Evolutionary conservation across 805 yeast genomes (phyloP).

Genomic region (Pichia exigua): DNA sequence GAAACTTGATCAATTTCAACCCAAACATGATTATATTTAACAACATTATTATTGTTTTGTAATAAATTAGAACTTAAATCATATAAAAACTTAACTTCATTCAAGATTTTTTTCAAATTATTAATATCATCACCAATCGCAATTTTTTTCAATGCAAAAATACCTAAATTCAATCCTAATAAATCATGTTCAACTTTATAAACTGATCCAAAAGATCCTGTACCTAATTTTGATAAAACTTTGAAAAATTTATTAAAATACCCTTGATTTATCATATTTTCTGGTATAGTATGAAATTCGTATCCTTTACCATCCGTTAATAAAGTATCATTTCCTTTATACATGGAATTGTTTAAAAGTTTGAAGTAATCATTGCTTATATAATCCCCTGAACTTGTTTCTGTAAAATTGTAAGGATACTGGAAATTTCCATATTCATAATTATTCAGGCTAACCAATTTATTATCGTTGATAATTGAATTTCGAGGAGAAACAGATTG

Average conservation of each 20-base stretch:
- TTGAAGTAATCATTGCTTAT: slow-evolving; percentile 24
- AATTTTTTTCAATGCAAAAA: slow-evolving; percentile 78
- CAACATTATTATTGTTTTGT: slow-evolving; percentile 36
- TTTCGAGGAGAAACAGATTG: background rate
- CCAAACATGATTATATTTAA: slow-evolving; percentile 90
- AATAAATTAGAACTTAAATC: slow-evolving; percentile 31
- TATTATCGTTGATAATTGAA: background rate
- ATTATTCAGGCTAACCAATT: background rate
- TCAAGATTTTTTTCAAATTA: slow-evolving; percentile 62
- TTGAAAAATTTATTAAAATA: slow-evolving; percentile 69
- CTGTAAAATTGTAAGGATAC: slow-evolving; percentile 1
- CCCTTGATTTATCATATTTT: slow-evolving; percentile 67
- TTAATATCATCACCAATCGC: slow-evolving; percentile 70
- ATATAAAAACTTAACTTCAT: slow-evolving; percentile 70
- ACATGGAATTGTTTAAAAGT: slow-evolving; percentile 14
- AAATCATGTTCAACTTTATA: slow-evolving; percentile 77
- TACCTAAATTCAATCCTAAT: slow-evolving; percentile 62
- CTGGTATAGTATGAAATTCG: slow-evolving; percentile 13
- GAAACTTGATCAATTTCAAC: slow-evolving; percentile 54
- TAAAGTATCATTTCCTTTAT: background rate
- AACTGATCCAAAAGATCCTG: slow-evolving; percentile 82
- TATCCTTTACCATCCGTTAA: slow-evolving; percentile 3
- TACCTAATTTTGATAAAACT: slow-evolving; percentile 54
- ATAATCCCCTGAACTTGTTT: slow-evolving; percentile 14
- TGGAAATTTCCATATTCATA: background rate